Percentiles rank a stretch among this genome's conserved stretches.
Evolutionary conservation across 2,329 filamentous ascomycete species (phyloP).

Genomic region (Xylaria arbuscula): DNA sequence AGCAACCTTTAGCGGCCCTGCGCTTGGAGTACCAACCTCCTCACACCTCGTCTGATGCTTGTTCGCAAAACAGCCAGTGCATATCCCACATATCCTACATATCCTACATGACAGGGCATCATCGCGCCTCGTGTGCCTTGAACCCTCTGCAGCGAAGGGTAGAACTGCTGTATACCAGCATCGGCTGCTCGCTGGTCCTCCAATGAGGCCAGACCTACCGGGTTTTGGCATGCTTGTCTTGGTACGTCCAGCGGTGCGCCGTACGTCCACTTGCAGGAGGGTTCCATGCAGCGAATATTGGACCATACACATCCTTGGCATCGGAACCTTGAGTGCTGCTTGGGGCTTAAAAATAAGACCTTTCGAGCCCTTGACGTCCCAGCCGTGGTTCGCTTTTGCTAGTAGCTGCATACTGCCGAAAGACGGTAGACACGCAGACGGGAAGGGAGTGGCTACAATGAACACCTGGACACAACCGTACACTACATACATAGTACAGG

Average conservation of each 20-base stretch:
- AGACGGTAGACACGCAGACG: conserved; percentile 14
- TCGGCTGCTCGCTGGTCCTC: conserved; percentile 31
- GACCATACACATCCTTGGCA: conserved; percentile 37
- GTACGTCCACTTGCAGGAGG: conserved; percentile 28
- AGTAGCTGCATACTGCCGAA: conserved; percentile 37
- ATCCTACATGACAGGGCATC: conserved; percentile 13
- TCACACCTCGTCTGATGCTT: conserved; percentile 22
- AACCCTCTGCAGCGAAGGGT: conserved; percentile 9
- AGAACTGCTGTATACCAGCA: conserved; percentile 28
- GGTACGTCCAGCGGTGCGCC: conserved; percentile 27
- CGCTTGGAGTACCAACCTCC: conserved; percentile 12
- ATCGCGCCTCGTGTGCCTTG: conserved; percentile 26
- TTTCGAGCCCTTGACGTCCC: conserved; percentile 29
- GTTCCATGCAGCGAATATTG: conserved; percentile 42
- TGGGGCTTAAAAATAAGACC: conserved; percentile 30
- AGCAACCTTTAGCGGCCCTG: conserved; percentile 11
- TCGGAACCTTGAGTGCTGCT: conserved; percentile 32
- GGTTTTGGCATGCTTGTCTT: conserved; percentile 31
- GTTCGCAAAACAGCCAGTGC: conserved; percentile 28
- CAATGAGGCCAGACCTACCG: conserved; percentile 33
- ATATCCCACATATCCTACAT: neutral
- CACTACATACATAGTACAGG: conserved; percentile 14
- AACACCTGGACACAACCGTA: conserved; percentile 13
- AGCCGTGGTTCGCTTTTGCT: conserved; percentile 34
- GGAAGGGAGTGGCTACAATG: conserved; percentile 18